Evolutionary conservation across 805 yeast species (phyloP), one percentile per base, ranked within the genome.

Genomic region (Kazachstania psychrophila): DNA sequence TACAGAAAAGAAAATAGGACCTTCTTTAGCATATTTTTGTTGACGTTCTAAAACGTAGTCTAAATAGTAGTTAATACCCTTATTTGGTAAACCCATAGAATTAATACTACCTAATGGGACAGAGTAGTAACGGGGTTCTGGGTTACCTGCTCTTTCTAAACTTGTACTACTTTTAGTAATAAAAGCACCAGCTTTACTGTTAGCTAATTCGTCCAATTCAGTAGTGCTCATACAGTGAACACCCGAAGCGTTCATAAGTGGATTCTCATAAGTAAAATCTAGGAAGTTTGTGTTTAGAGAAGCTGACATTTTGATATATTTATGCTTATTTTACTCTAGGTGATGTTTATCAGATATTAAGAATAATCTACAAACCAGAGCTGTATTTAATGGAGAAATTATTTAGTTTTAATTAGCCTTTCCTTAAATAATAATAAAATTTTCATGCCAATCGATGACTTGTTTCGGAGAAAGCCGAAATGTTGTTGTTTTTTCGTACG

Each of bases 231-330:
- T 50, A 39, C 59, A 55, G 40, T 54, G 56, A 28, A 55, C 60
- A 29, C 60, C 60, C 2, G 59, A 54, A 2, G 60, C 59, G 28
- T 55, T 55, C 58, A 54, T 54, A 15, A 55, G 48, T 10, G 60
- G 60, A 31, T 52, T 55, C 28, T 44, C 47, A 36, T 45, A 55
- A 13, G 40, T 39, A 19, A 33, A 36, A 28, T 40, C 40, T 25
- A 46, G 35, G 36, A 54, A 52, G 13, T 38, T 34, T 12, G 54
- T 52, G 11, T 42, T 37, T 35, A 55, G 36, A 10, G 43, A 29
- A 12, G 40, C 31, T 17, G 30, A 24, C 34, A 36, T 36, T 19
- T 18, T n/a, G n/a, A n/a, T n/a, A n/a, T n/a, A n/a, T n/a, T n/a
- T n/a, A n/a, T n/a, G n/a, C n/a, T n/a, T n/a, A n/a, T n/a, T n/a